Conservation (phyloP, 1,139 yeast genomes). For the Saccharomyces hybrid region DNA sequence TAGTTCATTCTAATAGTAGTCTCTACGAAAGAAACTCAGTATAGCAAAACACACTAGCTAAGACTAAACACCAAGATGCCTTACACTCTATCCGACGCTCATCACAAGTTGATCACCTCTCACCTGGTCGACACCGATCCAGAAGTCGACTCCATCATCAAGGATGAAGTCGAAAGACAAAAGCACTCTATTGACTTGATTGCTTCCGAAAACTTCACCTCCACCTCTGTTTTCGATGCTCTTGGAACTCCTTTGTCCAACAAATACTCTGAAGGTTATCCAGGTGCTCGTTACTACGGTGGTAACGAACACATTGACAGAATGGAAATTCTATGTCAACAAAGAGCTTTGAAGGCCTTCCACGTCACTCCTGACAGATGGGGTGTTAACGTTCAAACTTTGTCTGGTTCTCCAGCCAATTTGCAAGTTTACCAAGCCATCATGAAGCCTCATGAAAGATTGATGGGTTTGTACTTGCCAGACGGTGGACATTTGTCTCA, state of each 20-base stretch:
- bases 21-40: neutral
- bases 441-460: conserved; percentile 88
- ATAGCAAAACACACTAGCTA: neutral
- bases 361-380: conserved; percentile 71
- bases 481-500: conserved; percentile 98
- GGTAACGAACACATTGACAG: conserved; percentile 93
- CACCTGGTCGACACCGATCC: conserved; percentile 73
- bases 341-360: conserved; percentile 88
- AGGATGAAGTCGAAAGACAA: conserved; percentile 88
- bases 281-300: conserved; percentile 84
- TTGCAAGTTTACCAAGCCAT: conserved; percentile 92
- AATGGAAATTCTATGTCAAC: conserved; percentile 85
- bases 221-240: conserved; percentile 92
- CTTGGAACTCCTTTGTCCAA: conserved; percentile 96
- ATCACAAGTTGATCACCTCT: conserved; percentile 59
- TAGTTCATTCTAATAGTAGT: neutral
- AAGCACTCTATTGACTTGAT: conserved; percentile 88
- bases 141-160: conserved; percentile 72
- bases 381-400: conserved; percentile 97
- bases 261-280: conserved; percentile 83
- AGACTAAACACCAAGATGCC: conserved; percentile 13
- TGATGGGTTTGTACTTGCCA: conserved; percentile 95
- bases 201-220: conserved; percentile 96
- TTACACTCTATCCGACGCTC: conserved; percentile 61
- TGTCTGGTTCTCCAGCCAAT: conserved; percentile 97